Evolutionary conservation across 208 protist species (phyloP).

Genomic region (Crithidia expoeki): DNA sequence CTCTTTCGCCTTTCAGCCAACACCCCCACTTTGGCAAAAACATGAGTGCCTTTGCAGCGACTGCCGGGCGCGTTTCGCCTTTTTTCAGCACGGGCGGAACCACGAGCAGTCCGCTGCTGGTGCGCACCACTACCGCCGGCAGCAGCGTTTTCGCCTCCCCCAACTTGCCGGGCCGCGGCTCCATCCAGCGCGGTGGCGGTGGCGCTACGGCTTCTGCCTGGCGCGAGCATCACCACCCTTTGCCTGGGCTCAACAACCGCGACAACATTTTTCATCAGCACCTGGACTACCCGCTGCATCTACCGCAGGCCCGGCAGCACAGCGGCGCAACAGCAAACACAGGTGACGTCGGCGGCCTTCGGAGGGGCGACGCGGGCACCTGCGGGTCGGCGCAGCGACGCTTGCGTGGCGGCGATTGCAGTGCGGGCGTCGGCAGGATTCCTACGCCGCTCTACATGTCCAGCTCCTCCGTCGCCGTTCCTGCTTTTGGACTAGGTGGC

Average conservation of each 20-base stretch:
- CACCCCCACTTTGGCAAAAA: neutral
- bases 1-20: slow-evolving; percentile 2
- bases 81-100: neutral
- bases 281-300: neutral
- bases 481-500: neutral
- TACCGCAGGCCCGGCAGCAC: neutral
- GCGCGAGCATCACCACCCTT: neutral
- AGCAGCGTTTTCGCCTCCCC: slow-evolving; percentile 25
- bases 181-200: slow-evolving; percentile 15
- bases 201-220: neutral
- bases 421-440: neutral
- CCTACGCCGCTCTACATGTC: slow-evolving; percentile 8
- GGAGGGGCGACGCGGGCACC: neutral
- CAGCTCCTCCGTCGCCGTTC: slow-evolving; percentile 18
- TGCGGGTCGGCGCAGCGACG: slow-evolving; percentile 5
- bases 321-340: neutral
- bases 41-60: neutral
- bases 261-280: neutral
- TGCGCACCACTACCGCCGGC: slow-evolving; percentile 21
- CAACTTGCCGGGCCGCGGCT: slow-evolving; percentile 18
- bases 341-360: neutral
- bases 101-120: slow-evolving; percentile 30
- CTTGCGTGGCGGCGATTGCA: slow-evolving; percentile 1
- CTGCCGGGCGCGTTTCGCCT: neutral
- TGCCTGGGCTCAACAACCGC: slow-evolving; percentile 1